Conservation (phyloP, 148 eudicot species). For the Spergularia bocconei region DNA sequence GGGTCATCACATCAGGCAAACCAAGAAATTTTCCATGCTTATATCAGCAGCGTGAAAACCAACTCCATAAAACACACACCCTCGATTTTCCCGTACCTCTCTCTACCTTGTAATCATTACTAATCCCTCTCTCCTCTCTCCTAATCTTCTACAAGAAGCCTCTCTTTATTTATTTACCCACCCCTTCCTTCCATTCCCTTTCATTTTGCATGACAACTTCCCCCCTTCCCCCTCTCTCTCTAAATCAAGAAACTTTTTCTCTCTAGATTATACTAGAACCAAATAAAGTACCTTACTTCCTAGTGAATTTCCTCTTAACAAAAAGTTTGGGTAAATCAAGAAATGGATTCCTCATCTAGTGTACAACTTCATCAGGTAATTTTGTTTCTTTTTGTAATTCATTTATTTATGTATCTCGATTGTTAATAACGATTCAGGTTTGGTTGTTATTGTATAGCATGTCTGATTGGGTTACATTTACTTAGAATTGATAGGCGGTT, state of each 20-base stretch:
- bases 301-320: no score
- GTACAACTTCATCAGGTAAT: conserved; percentile 19
- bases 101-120: conserved; percentile 17
- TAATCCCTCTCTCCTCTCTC: background rate
- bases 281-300: no score
- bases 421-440: no score
- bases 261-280: background rate
- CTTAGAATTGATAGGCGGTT: no score
- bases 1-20: no score
- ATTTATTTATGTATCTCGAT: background rate
- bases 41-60: background rate
- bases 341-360: conserved; percentile 18
- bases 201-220: background rate
- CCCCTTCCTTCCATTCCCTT: background rate
- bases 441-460: no score
- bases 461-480: no score
- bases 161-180: background rate
- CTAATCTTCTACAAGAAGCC: no score
- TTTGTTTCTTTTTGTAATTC: background rate
- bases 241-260: background rate
- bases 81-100: background rate
- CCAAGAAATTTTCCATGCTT: background rate
- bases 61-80: background rate
- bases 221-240: background rate
- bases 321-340: no score